Percentiles rank a stretch among this genome's conserved stretches.
These are phyloP conservation scores for Chimonanthus praecox DNA, from an alignment of 164 flowering plant genomes.

Conservation along the genomic window DNA sequence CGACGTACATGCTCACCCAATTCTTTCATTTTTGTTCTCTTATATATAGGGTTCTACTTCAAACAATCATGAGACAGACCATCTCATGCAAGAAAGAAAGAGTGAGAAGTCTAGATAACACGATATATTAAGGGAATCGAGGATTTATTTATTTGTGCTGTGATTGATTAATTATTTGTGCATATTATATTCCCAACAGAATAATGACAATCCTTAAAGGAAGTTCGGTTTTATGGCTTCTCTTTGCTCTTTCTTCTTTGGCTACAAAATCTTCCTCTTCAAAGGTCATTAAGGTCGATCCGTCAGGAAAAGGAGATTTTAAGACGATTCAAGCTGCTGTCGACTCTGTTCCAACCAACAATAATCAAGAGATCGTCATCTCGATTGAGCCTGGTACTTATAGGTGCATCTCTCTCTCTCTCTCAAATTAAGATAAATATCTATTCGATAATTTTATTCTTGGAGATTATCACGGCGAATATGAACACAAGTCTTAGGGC, in stretches of 20 bases:
- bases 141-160: neutral
- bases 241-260: neutral
- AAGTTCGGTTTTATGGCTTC: neutral
- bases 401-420: constrained; percentile 25
- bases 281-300: constrained; percentile 53
- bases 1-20: no score
- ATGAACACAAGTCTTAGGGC: no score
- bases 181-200: neutral
- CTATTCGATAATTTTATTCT: no score
- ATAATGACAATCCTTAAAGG: neutral
- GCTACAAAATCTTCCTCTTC: constrained; percentile 21
- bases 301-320: constrained; percentile 58
- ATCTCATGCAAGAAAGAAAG: neutral
- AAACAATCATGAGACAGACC: no score
- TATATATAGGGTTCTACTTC: no score
- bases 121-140: neutral
- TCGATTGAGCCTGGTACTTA: constrained; percentile 59
- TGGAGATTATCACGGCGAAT: no score
- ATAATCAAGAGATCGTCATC: constrained; percentile 33
- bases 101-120: no score
- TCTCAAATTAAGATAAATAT: no score
- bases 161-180: no score
- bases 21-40: no score
- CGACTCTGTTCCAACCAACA: constrained; percentile 54
- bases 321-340: constrained; percentile 65